phyloP scores from a whole-genome alignment of 2,329 filamentous ascomycete genomes.

The Decorospora gaudefroyi region DNA sequence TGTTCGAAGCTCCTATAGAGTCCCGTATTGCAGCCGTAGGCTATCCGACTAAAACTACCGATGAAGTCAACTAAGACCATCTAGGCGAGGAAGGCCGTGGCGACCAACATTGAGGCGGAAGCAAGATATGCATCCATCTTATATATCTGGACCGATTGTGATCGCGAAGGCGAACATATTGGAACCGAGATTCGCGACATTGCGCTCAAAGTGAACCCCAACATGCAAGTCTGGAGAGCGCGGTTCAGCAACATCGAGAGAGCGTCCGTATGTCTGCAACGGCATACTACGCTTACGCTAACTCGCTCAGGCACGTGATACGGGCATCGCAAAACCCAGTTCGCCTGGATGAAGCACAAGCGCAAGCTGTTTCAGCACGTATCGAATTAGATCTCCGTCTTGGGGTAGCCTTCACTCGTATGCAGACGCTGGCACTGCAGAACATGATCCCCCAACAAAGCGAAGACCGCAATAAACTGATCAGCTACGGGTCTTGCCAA shows the following conservation, averaged over 20 bases:
- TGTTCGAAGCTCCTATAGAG: conserved; percentile 81
- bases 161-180: conserved; percentile 96
- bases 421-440: conserved; percentile 79
- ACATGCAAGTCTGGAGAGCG: conserved; percentile 80
- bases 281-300: not conserved
- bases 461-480: conserved; percentile 61
- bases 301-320: conserved; percentile 72
- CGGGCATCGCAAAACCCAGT: conserved; percentile 77
- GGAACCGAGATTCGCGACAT: conserved; percentile 86
- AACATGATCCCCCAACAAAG: conserved; percentile 67
- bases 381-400: conserved; percentile 92
- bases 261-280: conserved; percentile 62
- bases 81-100: conserved; percentile 78
- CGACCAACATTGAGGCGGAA: conserved; percentile 80
- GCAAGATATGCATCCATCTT: conserved; percentile 73
- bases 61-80: conserved; percentile 14
- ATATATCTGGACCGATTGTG: conserved; percentile 99
- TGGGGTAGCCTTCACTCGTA: conserved; percentile 88
- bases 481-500: conserved; percentile 95
- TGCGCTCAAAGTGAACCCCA: conserved; percentile 72
- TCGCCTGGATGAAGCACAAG: conserved; percentile 80
- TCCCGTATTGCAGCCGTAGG: conserved; percentile 68
- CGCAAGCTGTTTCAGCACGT: conserved; percentile 82
- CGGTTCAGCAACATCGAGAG: conserved; percentile 95
- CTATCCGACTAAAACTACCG: not conserved